A percentile compares a stretch with the other conserved stretches of the same genome.
phyloP scores from a whole-genome alignment of 768 basidiomycete species.

The Hygrophoropsis aurantiaca region DNA sequence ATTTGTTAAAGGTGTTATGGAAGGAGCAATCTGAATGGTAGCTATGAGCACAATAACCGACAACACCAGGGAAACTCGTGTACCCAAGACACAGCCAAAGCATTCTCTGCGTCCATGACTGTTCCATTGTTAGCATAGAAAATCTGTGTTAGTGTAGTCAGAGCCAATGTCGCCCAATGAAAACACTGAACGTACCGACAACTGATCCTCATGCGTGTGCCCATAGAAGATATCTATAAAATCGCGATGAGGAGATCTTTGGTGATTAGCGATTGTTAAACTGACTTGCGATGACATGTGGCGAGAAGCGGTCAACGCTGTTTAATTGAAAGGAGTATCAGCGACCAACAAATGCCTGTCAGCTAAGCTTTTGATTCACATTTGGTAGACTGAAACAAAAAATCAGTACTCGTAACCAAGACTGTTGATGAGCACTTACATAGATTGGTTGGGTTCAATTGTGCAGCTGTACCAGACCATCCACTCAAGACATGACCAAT shows the following conservation, averaged over 20 bases:
- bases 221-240: constrained; percentile 64
- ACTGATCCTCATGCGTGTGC: constrained; percentile 71
- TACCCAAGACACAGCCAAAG: constrained; percentile 51
- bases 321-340: not conserved
- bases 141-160: constrained; percentile 38
- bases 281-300: constrained; percentile 47
- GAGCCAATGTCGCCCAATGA: no score
- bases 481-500: constrained; percentile 50
- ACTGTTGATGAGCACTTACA: constrained; percentile 41
- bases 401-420: constrained; percentile 7
- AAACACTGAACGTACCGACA: constrained; percentile 41
- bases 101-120: constrained; percentile 50
- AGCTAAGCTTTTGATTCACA: constrained; percentile 24
- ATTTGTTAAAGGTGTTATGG: constrained; percentile 64
- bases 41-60: no score
- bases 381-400: constrained; percentile 41
- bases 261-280: not conserved
- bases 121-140: constrained; percentile 74
- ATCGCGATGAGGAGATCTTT: not conserved
- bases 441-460: constrained; percentile 43
- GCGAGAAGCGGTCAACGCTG: constrained; percentile 47
- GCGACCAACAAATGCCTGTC: not conserved
- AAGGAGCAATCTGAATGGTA: constrained; percentile 39
- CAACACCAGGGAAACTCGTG: not conserved
- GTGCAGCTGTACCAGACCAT: constrained; percentile 42